phyloP scores from a whole-genome alignment of 163 green algal species.

The Scenedesmus sp. region DNA sequence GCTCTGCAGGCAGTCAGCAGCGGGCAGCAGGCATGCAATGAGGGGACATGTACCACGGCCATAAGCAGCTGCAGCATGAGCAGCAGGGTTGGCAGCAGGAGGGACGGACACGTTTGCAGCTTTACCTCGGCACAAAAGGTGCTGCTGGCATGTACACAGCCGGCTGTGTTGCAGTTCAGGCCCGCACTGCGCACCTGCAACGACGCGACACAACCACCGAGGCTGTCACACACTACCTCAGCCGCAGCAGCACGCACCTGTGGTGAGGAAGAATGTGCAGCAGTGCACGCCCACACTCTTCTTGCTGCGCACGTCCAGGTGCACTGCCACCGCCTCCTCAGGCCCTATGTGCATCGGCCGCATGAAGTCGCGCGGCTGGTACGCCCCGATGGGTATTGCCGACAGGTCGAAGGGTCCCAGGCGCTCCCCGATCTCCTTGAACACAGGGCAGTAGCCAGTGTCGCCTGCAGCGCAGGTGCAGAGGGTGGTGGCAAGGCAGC shows the following conservation, averaged over 20 bases:
- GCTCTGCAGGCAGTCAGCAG: slow-evolving; percentile 62
- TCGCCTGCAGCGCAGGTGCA: slow-evolving; percentile 71
- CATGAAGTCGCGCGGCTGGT: slow-evolving; percentile 66
- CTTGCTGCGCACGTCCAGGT: slow-evolving; percentile 68
- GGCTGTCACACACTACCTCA: background rate
- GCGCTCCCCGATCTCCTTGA: slow-evolving; percentile 79
- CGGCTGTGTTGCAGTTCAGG: no score
- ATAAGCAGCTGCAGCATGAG: background rate
- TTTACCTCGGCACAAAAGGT: no score
- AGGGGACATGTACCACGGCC: no score
- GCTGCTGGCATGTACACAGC: no score
- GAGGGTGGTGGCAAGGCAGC: background rate
- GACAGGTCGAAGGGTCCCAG: slow-evolving; percentile 84
- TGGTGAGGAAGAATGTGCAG: slow-evolving; percentile 82
- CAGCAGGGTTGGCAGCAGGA: background rate
- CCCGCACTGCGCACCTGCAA: background rate
- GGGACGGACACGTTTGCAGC: background rate
- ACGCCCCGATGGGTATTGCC: slow-evolving; percentile 87
- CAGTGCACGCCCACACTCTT: slow-evolving; percentile 81
- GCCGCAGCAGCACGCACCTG: slow-evolving; percentile 28
- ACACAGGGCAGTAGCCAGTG: slow-evolving; percentile 83
- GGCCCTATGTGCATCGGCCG: slow-evolving; percentile 76
- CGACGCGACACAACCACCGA: no score
- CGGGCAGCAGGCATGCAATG: no score
- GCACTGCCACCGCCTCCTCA: slow-evolving; percentile 80